These are phyloP conservation scores for Candida suzukii DNA, from an alignment of 805 yeast species.

Conservation along the genomic window DNA sequence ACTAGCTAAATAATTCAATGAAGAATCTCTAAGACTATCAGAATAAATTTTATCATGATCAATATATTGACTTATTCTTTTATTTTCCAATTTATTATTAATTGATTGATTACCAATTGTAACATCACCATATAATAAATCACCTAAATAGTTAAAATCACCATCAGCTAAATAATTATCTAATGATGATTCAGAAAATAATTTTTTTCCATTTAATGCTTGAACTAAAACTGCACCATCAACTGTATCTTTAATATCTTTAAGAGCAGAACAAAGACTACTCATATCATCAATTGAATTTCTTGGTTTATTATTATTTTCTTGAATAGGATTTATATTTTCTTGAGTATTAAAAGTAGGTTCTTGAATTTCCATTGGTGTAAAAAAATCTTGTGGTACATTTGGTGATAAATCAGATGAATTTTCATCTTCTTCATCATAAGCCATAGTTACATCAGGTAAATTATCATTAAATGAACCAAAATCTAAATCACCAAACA, in stretches of 20 bases:
- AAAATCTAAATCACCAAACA: conserved; percentile 11
- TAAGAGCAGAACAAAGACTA: conserved; percentile 21
- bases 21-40: conserved; percentile 22
- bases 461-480: conserved; percentile 8
- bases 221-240: conserved; percentile 13
- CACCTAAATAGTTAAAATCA: conserved; percentile 39
- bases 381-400: conserved; percentile 3
- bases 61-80: conserved; percentile 4
- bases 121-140: conserved; percentile 21
- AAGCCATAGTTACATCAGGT: conserved; percentile 8
- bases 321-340: not conserved
- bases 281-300: conserved; percentile 7
- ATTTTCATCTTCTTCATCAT: conserved; percentile 4
- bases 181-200: conserved; percentile 10
- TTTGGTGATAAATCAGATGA: too few species aligned
- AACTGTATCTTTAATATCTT: conserved; percentile 12
- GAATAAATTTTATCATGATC: conserved; percentile 19
- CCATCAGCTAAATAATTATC: conserved; percentile 11
- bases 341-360: conserved; percentile 3
- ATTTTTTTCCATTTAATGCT: conserved; percentile 8
- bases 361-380: conserved; percentile 11
- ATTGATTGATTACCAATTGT: not conserved
- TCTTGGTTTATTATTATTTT: too few species aligned
- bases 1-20: conserved; percentile 28
- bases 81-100: not conserved